Evolutionary conservation across 352 stramenopile genomes (phyloP), one percentile per base, ranked within the genome.

Genomic region (Phytophthora hibernalis): DNA sequence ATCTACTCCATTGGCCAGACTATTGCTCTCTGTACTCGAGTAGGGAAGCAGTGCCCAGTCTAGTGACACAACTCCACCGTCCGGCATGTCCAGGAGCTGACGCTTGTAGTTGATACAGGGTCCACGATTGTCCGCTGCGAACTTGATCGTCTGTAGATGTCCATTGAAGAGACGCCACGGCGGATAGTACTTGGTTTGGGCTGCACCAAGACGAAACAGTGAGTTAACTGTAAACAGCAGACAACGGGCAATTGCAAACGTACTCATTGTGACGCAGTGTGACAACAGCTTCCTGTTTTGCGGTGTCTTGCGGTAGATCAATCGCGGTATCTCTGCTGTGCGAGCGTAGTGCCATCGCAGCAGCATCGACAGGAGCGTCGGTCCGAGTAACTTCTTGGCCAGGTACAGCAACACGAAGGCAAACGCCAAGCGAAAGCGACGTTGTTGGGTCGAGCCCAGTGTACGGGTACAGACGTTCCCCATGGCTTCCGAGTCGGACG

Each of bases 21-120:
- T 44, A 15, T 61, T 37, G 43, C 52, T 38, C 40, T 72, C 52
- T 3, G 40, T 20, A 72, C 54, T 30, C 73, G 21, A 35, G 8
- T 33, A n/a, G 21, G 58, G 58, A 30, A 61, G 65, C 5, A 72
- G 51, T 8, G 77, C 84, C 84, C 84, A 92, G 61, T 92, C 84
- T 10, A 92, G 56, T 4, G 85, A 89, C 18, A 90, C 68, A 12
- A 91, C 71, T 15, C 83, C 83, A 26, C 83, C 83, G 45, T 92
- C 81, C 2, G 74, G 77, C 57, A 89, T 74, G 50, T 86, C 74
- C 5, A 93, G 60, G 0, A 85, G 70, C 61, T 92, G 77, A 4
- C 84, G 80, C 37, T 82, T 64, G 68, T 92, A 92, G 18, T 52
- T 40, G 24, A 90, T 62, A 5, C 22, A 16, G 0, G 82, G 82